Conservation (phyloP, 1,284 basidiomycete species). For the Puccinia polysora region DNA sequence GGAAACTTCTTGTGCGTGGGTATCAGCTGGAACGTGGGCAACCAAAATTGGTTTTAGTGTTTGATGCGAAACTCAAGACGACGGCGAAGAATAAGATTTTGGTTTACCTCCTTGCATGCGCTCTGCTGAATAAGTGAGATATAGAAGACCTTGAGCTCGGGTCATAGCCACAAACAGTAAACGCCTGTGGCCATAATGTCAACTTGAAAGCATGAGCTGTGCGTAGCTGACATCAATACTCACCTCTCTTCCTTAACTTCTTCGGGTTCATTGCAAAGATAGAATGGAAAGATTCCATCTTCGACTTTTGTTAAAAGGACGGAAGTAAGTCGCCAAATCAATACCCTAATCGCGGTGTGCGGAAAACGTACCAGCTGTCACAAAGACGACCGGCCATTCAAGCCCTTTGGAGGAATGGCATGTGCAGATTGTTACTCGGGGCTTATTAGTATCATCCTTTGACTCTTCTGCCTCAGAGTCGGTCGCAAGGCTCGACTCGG, state of each 20-base stretch:
- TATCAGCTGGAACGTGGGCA: conserved; percentile 4
- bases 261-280: conserved; percentile 61
- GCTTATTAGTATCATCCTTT: conserved; percentile 61
- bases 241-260: conserved; percentile 77
- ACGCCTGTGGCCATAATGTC: conserved; percentile 57
- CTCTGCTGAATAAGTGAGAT: conserved; percentile 57
- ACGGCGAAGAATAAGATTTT: neutral
- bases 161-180: conserved; percentile 87
- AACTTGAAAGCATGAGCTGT: neutral
- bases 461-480: conserved; percentile 66
- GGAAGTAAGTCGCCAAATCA: conserved; percentile 46
- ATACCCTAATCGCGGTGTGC: neutral
- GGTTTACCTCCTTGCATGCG: conserved; percentile 49
- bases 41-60: too few relatives aligned
- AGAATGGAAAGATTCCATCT: conserved; percentile 71
- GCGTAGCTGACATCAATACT: conserved; percentile 43
- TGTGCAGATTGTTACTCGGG: conserved; percentile 81
- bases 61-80: too few relatives aligned
- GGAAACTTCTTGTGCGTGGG: conserved; percentile 16
- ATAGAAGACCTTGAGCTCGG: conserved; percentile 71
- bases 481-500: conserved; percentile 77
- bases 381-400: conserved; percentile 82
- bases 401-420: conserved; percentile 87
- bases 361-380: conserved; percentile 61
- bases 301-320: conserved; percentile 59